Conservation (phyloP, 352 stramenopile genomes). For the Globisporangium irregulare region DNA sequence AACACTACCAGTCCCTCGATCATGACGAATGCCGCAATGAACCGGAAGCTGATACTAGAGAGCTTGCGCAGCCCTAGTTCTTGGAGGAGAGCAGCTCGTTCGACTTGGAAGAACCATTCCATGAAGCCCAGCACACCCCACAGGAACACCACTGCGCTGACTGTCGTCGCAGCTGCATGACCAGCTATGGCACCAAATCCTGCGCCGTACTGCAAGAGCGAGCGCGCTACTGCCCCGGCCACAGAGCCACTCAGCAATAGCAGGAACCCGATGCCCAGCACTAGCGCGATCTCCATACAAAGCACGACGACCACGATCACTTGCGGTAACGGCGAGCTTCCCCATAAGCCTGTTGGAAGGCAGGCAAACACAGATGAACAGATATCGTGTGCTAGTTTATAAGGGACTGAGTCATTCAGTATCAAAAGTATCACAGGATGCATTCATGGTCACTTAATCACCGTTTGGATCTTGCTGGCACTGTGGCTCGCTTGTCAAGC, state of each 20-base stretch:
- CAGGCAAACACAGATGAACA: neutral
- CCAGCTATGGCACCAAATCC: neutral
- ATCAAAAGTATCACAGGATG: slow-evolving; percentile 1
- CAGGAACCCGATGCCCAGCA: slow-evolving; percentile 29
- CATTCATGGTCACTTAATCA: neutral
- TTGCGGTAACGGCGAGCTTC: slow-evolving; percentile 8
- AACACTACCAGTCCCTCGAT: neutral
- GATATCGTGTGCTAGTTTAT: neutral
- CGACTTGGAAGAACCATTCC: slow-evolving; percentile 34
- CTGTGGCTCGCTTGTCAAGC: neutral
- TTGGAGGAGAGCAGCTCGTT: neutral
- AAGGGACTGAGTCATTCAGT: neutral
- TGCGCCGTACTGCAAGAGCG: slow-evolving; percentile 14
- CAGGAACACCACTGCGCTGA: slow-evolving; percentile 23
- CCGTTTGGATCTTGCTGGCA: neutral
- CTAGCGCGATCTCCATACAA: slow-evolving; percentile 38
- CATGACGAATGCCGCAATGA: neutral
- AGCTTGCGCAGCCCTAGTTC: neutral
- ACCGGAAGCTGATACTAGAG: neutral
- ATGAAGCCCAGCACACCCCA: slow-evolving; percentile 28
- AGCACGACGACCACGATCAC: slow-evolving; percentile 31
- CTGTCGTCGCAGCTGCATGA: neutral
- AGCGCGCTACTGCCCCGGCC: slow-evolving; percentile 15
- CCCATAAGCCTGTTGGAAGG: neutral
- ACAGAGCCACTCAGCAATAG: slow-evolving; percentile 28